Evolutionary conservation across 208 protist species (phyloP), one percentile per base, ranked within the genome.

Genomic region (Phytomonas sp.): DNA sequence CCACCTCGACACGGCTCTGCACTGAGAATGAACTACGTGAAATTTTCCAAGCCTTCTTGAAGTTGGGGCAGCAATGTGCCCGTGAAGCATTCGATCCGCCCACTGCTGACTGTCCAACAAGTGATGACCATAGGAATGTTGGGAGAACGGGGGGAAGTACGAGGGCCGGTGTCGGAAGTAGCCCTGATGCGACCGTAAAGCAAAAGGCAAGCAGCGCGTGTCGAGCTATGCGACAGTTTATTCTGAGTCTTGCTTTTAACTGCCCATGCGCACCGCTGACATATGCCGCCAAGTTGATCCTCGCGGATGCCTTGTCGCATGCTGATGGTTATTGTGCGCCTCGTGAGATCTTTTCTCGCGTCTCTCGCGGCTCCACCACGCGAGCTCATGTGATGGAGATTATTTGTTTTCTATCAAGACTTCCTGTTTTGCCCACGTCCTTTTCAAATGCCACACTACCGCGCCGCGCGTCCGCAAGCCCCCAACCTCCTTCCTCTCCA

Each of bases 261-360:
- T 94, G 85, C 66, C 88, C 88, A 46, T 89, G 83, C 62, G 71
- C 74, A 28, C 53, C 85, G 8, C 71, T 94, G 0, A 71, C 80
- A 1, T 79, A 81, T 36, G 81, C 83, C 7, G 77, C 85, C 6
- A 83, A 94, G 70, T 72, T 92, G 40, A 74, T 87, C n/a, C 71
- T 94, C 37, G 83, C 87, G 0, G 51, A 79, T 30, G 76, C 77
- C 7, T 65, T 90, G 46, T 74, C 75, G 26, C 56, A 70, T 33
- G 71, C 28, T 26, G 23, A 59, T 9, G 51, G 67, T 26, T 71
- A 72, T 31, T 70, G 56, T 34, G 7, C 30, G 7, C 71, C 66
- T 13, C 66, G 71, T 31, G 63, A 70, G 66, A 71, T 73, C 59
- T 40, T 79, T 64, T 34, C 73, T 67, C 70, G 75, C 63, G 70